Percentiles rank a stretch among this genome's conserved stretches.
These are phyloP conservation scores for Fraxinus platypoda DNA, from an alignment of 305 asterid genomes.

Conservation along the genomic window DNA sequence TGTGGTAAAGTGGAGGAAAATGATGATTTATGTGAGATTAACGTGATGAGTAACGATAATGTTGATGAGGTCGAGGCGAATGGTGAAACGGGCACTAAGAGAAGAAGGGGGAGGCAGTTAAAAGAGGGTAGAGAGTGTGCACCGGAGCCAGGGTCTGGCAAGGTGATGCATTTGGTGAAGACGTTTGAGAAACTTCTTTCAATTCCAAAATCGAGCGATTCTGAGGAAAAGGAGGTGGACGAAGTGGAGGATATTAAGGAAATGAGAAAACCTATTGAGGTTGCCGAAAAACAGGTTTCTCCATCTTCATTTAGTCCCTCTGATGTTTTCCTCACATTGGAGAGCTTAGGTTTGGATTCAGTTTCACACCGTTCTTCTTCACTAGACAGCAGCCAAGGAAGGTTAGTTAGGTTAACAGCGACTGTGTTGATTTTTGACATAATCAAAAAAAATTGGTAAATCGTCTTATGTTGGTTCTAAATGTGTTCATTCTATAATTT, in stretches of 20 bases:
- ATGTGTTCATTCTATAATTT: constrained; percentile 16
- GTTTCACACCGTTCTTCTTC: constrained; percentile 46
- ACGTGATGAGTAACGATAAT: constrained; percentile 5
- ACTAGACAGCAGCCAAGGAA: constrained; percentile 67
- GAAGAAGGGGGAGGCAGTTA: constrained; percentile 52
- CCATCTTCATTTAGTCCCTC: constrained; percentile 65
- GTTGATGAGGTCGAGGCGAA: constrained; percentile 15
- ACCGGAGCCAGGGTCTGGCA: constrained; percentile 40
- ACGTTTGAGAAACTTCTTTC: constrained; percentile 55
- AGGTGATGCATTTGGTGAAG: constrained; percentile 51
- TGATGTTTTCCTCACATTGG: constrained; percentile 60
- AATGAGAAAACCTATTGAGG: constrained; percentile 30
- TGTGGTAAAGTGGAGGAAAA: constrained; percentile 18
- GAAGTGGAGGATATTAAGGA: constrained; percentile 35
- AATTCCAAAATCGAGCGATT: constrained; percentile 33
- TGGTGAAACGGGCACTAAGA: constrained; percentile 41
- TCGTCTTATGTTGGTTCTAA: constrained; percentile 28
- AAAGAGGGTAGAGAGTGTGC: constrained; percentile 42
- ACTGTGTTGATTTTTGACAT: background rate
- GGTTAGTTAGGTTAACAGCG: constrained; percentile 45
- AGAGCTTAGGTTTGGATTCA: constrained; percentile 74
- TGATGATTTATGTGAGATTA: constrained; percentile 18
- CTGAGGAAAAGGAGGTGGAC: constrained; percentile 44
- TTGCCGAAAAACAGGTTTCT: constrained; percentile 42
- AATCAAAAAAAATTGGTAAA: background rate